Evolutionary conservation across 2,329 filamentous ascomycete genomes (phyloP).

Genomic region (Albophoma yamanashiensis): DNA sequence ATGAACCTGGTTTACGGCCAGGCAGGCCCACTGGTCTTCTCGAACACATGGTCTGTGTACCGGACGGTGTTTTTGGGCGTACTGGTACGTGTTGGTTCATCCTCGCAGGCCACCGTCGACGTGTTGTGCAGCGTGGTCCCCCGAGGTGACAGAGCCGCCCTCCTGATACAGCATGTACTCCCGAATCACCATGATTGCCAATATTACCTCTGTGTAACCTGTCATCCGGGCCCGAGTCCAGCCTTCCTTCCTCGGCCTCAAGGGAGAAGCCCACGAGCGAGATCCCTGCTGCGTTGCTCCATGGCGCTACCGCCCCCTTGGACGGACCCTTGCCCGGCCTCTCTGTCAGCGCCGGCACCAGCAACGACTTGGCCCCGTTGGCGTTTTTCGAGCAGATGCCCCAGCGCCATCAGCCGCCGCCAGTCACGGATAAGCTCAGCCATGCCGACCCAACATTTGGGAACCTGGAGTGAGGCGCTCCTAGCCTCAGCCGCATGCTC

Average conservation of each 20-base stretch:
- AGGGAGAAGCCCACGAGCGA: neutral
- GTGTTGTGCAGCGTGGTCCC: neutral
- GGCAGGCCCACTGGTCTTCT: neutral
- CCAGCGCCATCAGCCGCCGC: slow-evolving; percentile 16
- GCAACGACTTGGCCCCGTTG: neutral
- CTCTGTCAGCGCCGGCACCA: neutral
- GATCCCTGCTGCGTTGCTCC: neutral
- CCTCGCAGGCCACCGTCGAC: neutral
- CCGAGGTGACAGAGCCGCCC: neutral
- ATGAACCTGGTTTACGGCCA: neutral
- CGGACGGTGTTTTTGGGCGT: neutral
- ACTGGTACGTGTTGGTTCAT: neutral
- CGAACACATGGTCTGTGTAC: neutral
- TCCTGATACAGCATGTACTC: neutral
- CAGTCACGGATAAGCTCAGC: slow-evolving; percentile 22
- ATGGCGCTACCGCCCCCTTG: neutral
- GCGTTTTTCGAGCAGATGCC: neutral
- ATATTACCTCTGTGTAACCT: neutral
- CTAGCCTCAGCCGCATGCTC: slow-evolving; percentile 1
- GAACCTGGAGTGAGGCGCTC: slow-evolving; percentile 16
- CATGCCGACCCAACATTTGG: slow-evolving; percentile 21
- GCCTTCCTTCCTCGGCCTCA: neutral
- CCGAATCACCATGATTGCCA: neutral
- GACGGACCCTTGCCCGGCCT: neutral
- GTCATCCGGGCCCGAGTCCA: neutral